Evolutionary conservation across 108 stramenopile species (phyloP).

Genomic region (Nitzschia sp.): DNA sequence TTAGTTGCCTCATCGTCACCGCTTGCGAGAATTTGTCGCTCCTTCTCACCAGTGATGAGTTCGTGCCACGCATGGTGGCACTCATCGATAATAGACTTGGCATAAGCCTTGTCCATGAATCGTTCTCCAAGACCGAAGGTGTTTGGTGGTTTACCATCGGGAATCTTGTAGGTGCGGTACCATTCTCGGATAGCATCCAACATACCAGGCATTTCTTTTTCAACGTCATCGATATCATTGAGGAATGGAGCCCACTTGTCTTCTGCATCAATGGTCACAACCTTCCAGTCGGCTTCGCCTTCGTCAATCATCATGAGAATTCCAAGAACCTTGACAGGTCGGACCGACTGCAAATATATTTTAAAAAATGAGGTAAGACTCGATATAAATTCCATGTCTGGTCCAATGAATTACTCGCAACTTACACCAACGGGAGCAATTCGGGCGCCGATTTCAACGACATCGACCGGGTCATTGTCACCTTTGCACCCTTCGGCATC

Average conservation of each 20-base stretch:
- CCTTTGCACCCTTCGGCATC: conserved; percentile 87
- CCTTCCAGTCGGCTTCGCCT: conserved; percentile 99
- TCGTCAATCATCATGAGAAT: conserved; percentile 98
- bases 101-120: conserved; percentile 93
- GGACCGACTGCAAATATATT: conserved; percentile 60
- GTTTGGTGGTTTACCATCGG: conserved; percentile 98
- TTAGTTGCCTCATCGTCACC: conserved; percentile 66
- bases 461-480: conserved; percentile 96
- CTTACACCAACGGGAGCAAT: conserved; percentile 79
- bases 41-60: conserved; percentile 87
- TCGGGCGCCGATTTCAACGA: conserved; percentile 86
- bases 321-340: conserved; percentile 96
- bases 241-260: conserved; percentile 96
- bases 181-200: conserved; percentile 93
- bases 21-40: conserved; percentile 38
- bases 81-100: conserved; percentile 86
- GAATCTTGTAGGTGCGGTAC: conserved; percentile 99
- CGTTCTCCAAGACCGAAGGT: conserved; percentile 91
- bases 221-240: conserved; percentile 96
- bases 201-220: conserved; percentile 89
- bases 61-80: conserved; percentile 88
- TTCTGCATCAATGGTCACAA: conserved; percentile 91
- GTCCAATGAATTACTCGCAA: conserved; percentile 7
- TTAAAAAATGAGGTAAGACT: not conserved
- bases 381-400: not conserved